These are phyloP conservation scores for Epichloe typhina DNA, from an alignment of 2,329 filamentous ascomycete species.

Conservation along the genomic window DNA sequence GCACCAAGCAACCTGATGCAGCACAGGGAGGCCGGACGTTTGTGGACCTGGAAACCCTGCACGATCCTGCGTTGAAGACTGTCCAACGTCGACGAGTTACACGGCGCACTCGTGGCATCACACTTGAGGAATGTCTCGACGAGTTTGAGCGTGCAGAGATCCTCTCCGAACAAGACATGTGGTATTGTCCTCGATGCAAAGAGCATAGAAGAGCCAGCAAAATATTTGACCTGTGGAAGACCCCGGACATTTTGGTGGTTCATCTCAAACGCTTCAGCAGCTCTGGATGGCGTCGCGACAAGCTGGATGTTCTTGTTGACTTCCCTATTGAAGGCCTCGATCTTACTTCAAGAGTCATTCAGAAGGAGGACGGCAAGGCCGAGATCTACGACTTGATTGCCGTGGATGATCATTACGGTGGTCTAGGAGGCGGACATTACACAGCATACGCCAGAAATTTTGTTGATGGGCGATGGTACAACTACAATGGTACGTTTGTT, in stretches of 20 bases:
- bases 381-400: slow-evolving; percentile 88
- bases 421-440: slow-evolving; percentile 89
- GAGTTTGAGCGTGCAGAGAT: slow-evolving; percentile 93
- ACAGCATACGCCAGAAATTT: slow-evolving; percentile 93
- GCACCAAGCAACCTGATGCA: slow-evolving; percentile 20
- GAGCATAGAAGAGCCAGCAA: slow-evolving; percentile 86
- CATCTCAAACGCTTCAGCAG: slow-evolving; percentile 94
- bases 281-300: slow-evolving; percentile 69
- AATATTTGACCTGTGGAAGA: slow-evolving; percentile 94
- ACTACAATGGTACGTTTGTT: slow-evolving; percentile 70
- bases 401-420: slow-evolving; percentile 91
- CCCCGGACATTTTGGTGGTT: slow-evolving; percentile 86
- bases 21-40: slow-evolving; percentile 49
- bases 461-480: slow-evolving; percentile 79
- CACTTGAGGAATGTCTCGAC: slow-evolving; percentile 78
- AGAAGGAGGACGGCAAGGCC: slow-evolving; percentile 67
- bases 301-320: slow-evolving; percentile 80
- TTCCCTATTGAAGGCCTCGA: slow-evolving; percentile 85
- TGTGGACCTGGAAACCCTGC: slow-evolving; percentile 34
- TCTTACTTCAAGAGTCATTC: slow-evolving; percentile 63
- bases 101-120: slow-evolving; percentile 49
- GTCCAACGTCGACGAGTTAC: slow-evolving; percentile 50
- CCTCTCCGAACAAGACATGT: slow-evolving; percentile 87
- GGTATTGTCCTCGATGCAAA: slow-evolving; percentile 96
- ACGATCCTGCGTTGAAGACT: slow-evolving; percentile 52